These are phyloP conservation scores for Zymoseptoria brevis DNA, from an alignment of 2,329 filamentous ascomycete genomes.

Conservation along the genomic window DNA sequence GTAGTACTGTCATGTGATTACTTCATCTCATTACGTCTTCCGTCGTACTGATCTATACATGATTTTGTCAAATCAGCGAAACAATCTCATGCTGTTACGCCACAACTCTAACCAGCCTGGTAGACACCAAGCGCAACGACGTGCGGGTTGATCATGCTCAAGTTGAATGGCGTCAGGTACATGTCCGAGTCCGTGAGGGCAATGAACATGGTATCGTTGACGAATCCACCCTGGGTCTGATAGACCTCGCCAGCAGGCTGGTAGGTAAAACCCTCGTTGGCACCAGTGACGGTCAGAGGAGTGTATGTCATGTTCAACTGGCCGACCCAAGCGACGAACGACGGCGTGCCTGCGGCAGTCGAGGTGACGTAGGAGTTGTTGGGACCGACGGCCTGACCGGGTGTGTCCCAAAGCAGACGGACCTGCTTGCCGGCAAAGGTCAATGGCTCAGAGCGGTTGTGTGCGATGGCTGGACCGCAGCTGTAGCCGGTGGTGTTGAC, in stretches of 20 bases:
- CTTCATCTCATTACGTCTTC: too few species aligned
- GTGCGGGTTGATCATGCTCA: slow-evolving; percentile 66
- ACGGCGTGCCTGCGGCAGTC: slow-evolving; percentile 48
- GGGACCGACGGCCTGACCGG: slow-evolving; percentile 62
- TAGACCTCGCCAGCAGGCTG: slow-evolving; percentile 66
- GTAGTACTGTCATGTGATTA: too few species aligned
- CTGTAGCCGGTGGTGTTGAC: slow-evolving; percentile 46
- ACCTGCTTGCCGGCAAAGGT: slow-evolving; percentile 67
- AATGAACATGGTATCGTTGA: slow-evolving; percentile 75
- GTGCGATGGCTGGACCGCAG: slow-evolving; percentile 57
- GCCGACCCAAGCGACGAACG: slow-evolving; percentile 66
- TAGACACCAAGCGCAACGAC: slow-evolving; percentile 68
- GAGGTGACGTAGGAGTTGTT: slow-evolving; percentile 75
- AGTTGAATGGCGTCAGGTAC: slow-evolving; percentile 67
- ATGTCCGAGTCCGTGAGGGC: slow-evolving; percentile 63
- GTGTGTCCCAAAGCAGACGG: slow-evolving; percentile 62
- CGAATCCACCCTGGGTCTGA: slow-evolving; percentile 53
- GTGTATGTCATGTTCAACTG: slow-evolving; percentile 56
- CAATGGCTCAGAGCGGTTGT: slow-evolving; percentile 62
- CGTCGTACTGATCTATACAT: too few species aligned
- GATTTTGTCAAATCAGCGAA: too few species aligned
- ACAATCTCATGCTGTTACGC: too few species aligned
- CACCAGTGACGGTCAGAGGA: slow-evolving; percentile 55
- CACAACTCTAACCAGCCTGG: slow-evolving; percentile 55
- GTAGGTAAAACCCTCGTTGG: slow-evolving; percentile 56